Percentiles rank a stretch among this genome's conserved stretches.
phyloP scores from a whole-genome alignment of 805 yeast species.

The Candida patagonica region DNA sequence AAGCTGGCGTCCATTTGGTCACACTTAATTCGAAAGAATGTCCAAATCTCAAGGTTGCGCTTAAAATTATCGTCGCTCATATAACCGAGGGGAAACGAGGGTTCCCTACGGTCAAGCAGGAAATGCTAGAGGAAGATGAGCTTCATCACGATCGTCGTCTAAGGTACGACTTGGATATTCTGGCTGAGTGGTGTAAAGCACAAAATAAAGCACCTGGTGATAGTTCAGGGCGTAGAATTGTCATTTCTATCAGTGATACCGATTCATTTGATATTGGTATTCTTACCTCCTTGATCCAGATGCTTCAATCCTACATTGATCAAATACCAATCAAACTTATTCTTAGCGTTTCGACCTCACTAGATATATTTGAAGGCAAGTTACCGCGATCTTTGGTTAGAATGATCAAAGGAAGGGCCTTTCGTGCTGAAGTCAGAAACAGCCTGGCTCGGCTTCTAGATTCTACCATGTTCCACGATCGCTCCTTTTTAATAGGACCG shows the following conservation, averaged over 20 bases:
- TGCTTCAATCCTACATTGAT: conserved; percentile 26
- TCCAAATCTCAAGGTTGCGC: conserved; percentile 25
- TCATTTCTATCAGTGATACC: conserved; percentile 30
- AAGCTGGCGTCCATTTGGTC: conserved; percentile 14
- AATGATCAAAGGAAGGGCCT: conserved; percentile 19
- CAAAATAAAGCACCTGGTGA: conserved; percentile 6
- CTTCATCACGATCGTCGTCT: conserved; percentile 25
- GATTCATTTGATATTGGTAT: conserved; percentile 28
- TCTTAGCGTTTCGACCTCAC: conserved; percentile 28
- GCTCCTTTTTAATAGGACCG: conserved; percentile 18
- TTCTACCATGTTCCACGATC: conserved; percentile 13
- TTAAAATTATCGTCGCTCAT: conserved; percentile 26
- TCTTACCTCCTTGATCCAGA: conserved; percentile 22
- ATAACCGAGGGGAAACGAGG: conserved; percentile 19
- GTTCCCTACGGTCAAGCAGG: conserved; percentile 4
- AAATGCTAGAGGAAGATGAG: conserved; percentile 12
- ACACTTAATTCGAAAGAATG: conserved; percentile 29
- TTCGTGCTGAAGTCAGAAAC: conserved; percentile 20
- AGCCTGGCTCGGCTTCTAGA: conserved; percentile 13
- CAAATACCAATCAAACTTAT: conserved; percentile 27
- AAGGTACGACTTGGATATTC: conserved; percentile 30
- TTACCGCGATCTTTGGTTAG: conserved; percentile 23
- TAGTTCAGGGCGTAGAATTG: conserved; percentile 17
- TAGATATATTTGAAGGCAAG: conserved; percentile 28
- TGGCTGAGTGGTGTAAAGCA: conserved; percentile 26